Evolutionary conservation across 73 alveolate genomes (phyloP).

Genomic region (Tetrahymena thermophila): DNA sequence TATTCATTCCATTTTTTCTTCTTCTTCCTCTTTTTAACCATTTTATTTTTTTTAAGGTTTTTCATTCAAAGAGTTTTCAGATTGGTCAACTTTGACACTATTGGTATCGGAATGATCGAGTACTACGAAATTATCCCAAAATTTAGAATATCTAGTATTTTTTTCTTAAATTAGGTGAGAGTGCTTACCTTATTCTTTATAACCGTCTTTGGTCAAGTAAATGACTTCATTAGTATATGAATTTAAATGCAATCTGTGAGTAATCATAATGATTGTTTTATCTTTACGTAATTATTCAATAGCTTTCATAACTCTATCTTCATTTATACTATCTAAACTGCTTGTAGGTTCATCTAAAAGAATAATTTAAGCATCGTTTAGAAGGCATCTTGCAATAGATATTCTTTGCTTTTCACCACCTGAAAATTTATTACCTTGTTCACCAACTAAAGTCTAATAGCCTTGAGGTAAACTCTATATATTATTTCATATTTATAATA

Average conservation of each 20-base stretch:
- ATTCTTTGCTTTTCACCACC: conserved; percentile 89
- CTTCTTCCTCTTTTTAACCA: background rate
- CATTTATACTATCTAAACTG: conserved; percentile 75
- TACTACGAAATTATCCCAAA: background rate
- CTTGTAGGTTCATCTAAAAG: conserved; percentile 88
- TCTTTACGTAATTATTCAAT: conserved; percentile 61
- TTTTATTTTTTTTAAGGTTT: background rate
- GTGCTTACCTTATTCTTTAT: conserved; percentile 55
- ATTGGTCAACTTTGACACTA: background rate
- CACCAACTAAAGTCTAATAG: conserved; percentile 82
- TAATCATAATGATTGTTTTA: conserved; percentile 81
- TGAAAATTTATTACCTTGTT: conserved; percentile 70
- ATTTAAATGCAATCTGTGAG: conserved; percentile 86
- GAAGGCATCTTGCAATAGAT: conserved; percentile 74
- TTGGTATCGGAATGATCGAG: background rate
- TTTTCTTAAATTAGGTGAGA: background rate
- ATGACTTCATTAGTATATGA: conserved; percentile 77
- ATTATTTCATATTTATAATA: conserved; percentile 24
- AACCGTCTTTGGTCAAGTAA: conserved; percentile 72
- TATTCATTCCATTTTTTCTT: background rate
- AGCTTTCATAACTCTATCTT: conserved; percentile 68
- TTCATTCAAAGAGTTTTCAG: background rate
- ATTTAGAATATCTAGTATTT: background rate
- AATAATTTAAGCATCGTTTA: conserved; percentile 66
- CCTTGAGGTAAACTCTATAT: conserved; percentile 63